Percentiles rank a stretch among this genome's conserved stretches.
Conservation (phyloP, 2,329 filamentous ascomycete genomes). For the Onygenales sp. region DNA sequence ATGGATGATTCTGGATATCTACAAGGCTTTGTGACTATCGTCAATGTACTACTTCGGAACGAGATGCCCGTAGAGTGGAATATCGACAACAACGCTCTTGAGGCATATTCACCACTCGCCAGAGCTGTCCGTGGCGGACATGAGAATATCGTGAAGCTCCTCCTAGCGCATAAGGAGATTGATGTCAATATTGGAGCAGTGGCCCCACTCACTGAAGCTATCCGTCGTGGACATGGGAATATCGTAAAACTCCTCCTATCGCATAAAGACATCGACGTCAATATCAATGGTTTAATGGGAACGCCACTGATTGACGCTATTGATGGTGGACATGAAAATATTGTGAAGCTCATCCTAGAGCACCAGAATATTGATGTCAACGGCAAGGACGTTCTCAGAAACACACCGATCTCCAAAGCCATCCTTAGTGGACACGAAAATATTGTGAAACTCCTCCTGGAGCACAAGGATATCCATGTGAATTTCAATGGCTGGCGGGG, state of each 20-base stretch:
- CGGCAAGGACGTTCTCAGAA: accelerated
- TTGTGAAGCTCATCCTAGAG: not conserved
- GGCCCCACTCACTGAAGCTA: not conserved
- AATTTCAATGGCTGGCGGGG: not conserved
- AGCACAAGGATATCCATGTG: not conserved
- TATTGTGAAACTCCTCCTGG: not conserved
- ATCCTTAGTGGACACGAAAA: not conserved
- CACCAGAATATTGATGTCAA: not conserved
- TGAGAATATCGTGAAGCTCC: not conserved
- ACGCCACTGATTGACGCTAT: not conserved
- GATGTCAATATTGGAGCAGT: too few species aligned
- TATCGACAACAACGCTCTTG: too few species aligned
- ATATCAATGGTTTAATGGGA: not conserved
- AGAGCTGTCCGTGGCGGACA: not conserved
- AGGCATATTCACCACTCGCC: too few species aligned
- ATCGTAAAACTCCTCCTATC: not conserved
- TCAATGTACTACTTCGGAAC: too few species aligned
- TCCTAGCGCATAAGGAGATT: not conserved
- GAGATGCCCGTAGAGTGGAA: too few species aligned
- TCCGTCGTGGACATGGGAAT: not conserved
- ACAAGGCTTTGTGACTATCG: too few species aligned
- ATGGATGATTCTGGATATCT: too few species aligned
- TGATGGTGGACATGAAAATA: not conserved
- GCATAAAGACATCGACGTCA: not conserved
- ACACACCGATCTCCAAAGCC: not conserved